A percentile compares a stretch with the other conserved stretches of the same genome.
Evolutionary conservation across 148 eudicot species (phyloP).

Genomic region (Chenopodium quinoa): DNA sequence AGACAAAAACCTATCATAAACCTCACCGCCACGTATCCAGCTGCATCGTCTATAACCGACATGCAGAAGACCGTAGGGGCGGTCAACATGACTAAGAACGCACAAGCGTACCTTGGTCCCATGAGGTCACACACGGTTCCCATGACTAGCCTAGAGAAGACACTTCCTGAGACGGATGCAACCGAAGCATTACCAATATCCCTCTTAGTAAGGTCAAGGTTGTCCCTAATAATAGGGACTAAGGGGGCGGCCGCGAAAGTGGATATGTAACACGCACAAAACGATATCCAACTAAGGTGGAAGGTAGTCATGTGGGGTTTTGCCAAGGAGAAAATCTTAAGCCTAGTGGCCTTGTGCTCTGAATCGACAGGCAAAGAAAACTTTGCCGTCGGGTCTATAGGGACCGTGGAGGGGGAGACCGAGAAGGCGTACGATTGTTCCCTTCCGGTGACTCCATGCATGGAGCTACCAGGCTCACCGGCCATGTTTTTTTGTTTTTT

Average conservation of each 20-base stretch:
- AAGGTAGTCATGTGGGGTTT: conserved; percentile 43
- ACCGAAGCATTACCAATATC: conserved; percentile 42
- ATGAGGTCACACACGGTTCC: conserved; percentile 43
- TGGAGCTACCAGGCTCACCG: conserved; percentile 44
- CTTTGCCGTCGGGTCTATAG: conserved; percentile 28
- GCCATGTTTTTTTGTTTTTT: conserved; percentile 1
- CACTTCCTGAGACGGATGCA: conserved; percentile 39
- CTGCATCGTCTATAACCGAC: conserved; percentile 31
- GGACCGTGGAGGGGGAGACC: conserved; percentile 29
- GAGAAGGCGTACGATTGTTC: conserved; percentile 36
- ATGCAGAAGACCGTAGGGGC: conserved; percentile 44
- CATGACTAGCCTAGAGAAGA: conserved; percentile 41
- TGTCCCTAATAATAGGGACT: conserved; percentile 44
- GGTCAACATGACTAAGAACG: conserved; percentile 34
- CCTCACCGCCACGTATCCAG: conserved; percentile 38
- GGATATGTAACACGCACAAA: conserved; percentile 38
- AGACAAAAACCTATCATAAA: conserved; percentile 46
- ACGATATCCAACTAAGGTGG: conserved; percentile 46
- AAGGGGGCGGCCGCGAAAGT: conserved; percentile 48
- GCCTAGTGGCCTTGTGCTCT: conserved; percentile 42
- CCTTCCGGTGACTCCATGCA: conserved; percentile 46
- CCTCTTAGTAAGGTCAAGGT: conserved; percentile 31
- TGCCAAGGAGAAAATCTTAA: conserved; percentile 34
- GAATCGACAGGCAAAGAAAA: conserved; percentile 39
- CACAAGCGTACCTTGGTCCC: conserved; percentile 43